Evolutionary conservation across 2,329 filamentous ascomycete genomes (phyloP).

Genomic region (Trichoderma pleuroti): DNA sequence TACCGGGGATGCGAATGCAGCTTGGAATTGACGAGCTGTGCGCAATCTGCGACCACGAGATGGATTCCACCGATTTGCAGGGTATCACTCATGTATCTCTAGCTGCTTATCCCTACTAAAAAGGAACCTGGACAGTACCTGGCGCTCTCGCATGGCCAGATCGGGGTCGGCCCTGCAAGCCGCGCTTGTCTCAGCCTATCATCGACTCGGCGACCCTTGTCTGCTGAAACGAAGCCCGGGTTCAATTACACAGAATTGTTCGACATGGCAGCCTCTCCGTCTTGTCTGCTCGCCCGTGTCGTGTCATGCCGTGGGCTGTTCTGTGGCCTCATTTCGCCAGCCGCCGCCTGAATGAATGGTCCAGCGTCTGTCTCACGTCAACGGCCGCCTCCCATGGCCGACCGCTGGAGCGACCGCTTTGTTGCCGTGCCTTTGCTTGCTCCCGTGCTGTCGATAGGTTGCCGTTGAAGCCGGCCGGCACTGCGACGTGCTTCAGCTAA

Average conservation of each 20-base stretch:
- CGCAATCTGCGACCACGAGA: background rate
- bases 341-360: background rate
- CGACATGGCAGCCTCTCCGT: background rate
- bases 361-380: constrained; percentile 9
- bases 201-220: background rate
- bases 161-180: constrained; percentile 2
- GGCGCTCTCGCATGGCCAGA: background rate
- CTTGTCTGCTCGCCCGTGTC: background rate
- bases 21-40: background rate
- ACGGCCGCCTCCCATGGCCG: background rate
- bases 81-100: background rate
- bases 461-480: constrained; percentile 5
- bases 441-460: constrained; percentile 7
- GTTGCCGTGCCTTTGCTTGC: background rate
- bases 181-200: constrained; percentile 5
- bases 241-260: background rate
- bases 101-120: background rate
- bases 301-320: background rate
- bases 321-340: background rate
- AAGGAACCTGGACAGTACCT: background rate
- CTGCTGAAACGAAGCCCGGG: constrained; percentile 7
- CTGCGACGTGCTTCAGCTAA: constrained; percentile 3
- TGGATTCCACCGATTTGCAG: background rate
- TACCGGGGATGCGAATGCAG: background rate
- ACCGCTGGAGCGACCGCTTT: background rate